Percentiles rank a stretch among this genome's conserved stretches.
These are phyloP conservation scores for Salix caprea DNA, from an alignment of 345 rosid genomes.

Conservation along the genomic window DNA sequence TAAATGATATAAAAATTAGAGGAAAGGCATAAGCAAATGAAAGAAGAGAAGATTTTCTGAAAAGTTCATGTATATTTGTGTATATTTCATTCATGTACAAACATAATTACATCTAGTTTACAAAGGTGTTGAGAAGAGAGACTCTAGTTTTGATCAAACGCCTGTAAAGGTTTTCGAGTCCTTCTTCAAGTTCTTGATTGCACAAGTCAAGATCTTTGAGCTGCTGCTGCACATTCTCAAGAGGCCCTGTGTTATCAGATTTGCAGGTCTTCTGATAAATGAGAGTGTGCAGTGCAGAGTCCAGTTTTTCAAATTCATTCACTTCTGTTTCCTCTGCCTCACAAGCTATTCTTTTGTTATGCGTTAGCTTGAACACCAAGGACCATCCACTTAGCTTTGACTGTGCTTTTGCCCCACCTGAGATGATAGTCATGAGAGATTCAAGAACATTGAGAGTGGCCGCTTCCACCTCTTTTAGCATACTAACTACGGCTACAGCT, in stretches of 20 bases:
- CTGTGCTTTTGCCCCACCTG: not conserved
- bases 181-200: not conserved
- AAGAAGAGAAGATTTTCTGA: not conserved
- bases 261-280: not conserved
- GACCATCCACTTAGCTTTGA: not conserved
- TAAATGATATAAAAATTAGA: not conserved
- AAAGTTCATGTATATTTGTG: not conserved
- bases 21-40: not conserved
- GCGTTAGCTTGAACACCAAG: not conserved
- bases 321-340: not conserved
- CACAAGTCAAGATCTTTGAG: not conserved
- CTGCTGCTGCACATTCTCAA: not conserved
- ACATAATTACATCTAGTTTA: not conserved
- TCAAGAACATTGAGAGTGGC: not conserved
- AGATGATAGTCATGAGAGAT: not conserved
- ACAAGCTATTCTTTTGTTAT: not conserved
- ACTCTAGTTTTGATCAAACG: not conserved
- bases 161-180: not conserved
- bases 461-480: not conserved
- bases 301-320: not conserved
- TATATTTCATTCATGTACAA: not conserved
- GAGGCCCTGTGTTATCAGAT: not conserved
- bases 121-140: not conserved
- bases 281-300: not conserved
- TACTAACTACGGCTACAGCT: not conserved